phyloP scores from a whole-genome alignment of 768 basidiomycete species.

The Lyophyllum atratum region DNA sequence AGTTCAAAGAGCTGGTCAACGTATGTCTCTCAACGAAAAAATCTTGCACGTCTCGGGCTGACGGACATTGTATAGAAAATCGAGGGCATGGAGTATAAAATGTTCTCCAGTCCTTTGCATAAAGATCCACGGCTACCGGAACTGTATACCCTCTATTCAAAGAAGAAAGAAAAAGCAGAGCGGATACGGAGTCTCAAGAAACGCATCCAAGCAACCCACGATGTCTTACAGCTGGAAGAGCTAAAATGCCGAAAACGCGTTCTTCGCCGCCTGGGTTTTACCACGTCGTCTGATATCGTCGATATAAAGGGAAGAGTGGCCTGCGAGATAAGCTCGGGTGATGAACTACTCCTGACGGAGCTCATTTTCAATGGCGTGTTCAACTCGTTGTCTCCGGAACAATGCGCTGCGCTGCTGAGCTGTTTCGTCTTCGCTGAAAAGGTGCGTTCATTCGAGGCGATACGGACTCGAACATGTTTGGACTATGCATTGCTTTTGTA shows the following conservation, averaged over 20 bases:
- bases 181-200: conserved; percentile 79
- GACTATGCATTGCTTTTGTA: too few species aligned
- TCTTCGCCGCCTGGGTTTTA: conserved; percentile 89
- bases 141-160: conserved; percentile 77
- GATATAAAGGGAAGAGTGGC: conserved; percentile 98
- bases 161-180: conserved; percentile 71
- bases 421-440: conserved; percentile 99
- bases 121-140: conserved; percentile 77
- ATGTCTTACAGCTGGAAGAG: conserved; percentile 94
- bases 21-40: conserved; percentile 39
- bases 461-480: not conserved
- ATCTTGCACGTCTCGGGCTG: too few species aligned
- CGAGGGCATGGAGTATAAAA: conserved; percentile 81
- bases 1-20: conserved; percentile 84
- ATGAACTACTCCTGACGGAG: conserved; percentile 94
- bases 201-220: conserved; percentile 86
- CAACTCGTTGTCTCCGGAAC: conserved; percentile 86
- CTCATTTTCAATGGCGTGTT: conserved; percentile 97
- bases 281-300: conserved; percentile 85
- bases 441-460: conserved; percentile 39
- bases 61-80: conserved; percentile 68
- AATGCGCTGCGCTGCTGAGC: conserved; percentile 88
- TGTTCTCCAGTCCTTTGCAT: conserved; percentile 79
- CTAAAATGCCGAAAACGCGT: conserved; percentile 95
- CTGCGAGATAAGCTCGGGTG: conserved; percentile 97